Percentiles rank a stretch among this genome's conserved stretches.
These are phyloP conservation scores for Pythium scleroteichum DNA, from an alignment of 352 stramenopile species.

Conservation along the genomic window DNA sequence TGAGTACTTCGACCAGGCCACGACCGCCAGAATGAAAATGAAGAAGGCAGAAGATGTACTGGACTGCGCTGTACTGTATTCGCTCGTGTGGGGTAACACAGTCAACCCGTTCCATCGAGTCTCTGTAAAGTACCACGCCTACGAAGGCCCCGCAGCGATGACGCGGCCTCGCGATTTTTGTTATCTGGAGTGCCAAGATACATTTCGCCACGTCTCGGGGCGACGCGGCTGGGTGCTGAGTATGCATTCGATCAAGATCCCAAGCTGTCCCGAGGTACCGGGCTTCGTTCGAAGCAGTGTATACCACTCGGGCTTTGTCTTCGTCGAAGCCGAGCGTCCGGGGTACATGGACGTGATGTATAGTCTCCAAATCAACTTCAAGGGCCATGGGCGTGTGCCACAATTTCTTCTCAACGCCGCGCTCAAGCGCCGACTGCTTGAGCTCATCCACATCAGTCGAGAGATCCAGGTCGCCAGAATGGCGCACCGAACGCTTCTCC, in stretches of 20 bases:
- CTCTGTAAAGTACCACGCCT: conserved; percentile 69
- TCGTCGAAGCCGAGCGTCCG: conserved; percentile 71
- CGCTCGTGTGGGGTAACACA: conserved; percentile 41
- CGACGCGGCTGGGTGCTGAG: conserved; percentile 73
- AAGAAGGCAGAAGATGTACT: conserved; percentile 69
- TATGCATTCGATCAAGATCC: conserved; percentile 86
- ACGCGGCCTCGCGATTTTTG: conserved; percentile 68
- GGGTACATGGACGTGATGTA: conserved; percentile 88
- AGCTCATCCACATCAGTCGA: conserved; percentile 63
- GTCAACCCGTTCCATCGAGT: conserved; percentile 66
- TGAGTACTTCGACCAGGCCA: conserved; percentile 66
- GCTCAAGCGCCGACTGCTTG: conserved; percentile 63
- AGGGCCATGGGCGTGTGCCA: conserved; percentile 61
- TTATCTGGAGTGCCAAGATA: conserved; percentile 79
- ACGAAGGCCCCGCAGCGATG: conserved; percentile 57
- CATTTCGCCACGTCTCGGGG: conserved; percentile 69
- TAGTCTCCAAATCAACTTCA: conserved; percentile 85
- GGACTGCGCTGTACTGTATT: conserved; percentile 69
- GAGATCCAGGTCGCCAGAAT: conserved; percentile 63
- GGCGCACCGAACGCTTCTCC: conserved; percentile 55
- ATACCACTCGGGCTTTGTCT: conserved; percentile 82
- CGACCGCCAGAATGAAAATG: conserved; percentile 53
- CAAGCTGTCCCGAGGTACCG: conserved; percentile 65
- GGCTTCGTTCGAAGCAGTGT: conserved; percentile 77
- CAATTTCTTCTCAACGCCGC: conserved; percentile 66